Conservation (phyloP, 495 filamentous ascomycete genomes). For the Penicillium fimorum region DNA sequence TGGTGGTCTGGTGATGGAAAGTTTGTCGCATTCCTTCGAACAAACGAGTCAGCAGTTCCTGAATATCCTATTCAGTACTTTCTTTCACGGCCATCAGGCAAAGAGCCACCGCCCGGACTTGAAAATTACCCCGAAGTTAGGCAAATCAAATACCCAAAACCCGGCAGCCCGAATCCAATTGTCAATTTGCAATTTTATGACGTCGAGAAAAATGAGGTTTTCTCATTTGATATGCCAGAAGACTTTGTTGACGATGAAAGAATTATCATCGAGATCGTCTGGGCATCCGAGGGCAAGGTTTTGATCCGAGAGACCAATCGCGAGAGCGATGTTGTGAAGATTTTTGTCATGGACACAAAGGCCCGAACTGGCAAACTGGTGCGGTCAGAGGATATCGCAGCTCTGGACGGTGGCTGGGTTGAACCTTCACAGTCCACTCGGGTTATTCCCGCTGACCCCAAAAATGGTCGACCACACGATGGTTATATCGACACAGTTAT, state of each 20-base stretch:
- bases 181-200: constrained; percentile 90
- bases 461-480: constrained; percentile 72
- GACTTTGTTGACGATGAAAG: constrained; percentile 79
- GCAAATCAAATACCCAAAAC: constrained; percentile 95
- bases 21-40: constrained; percentile 85
- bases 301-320: constrained; percentile 90
- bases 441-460: constrained; percentile 81
- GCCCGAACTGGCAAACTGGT: constrained; percentile 75
- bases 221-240: constrained; percentile 71
- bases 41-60: constrained; percentile 87
- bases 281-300: constrained; percentile 76
- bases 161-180: constrained; percentile 87
- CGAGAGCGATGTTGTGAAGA: constrained; percentile 84
- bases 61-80: constrained; percentile 96
- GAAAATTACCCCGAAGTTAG: constrained; percentile 89
- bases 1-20: constrained; percentile 93
- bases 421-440: constrained; percentile 85
- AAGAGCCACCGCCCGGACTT: constrained; percentile 64
- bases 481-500: constrained; percentile 94
- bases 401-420: constrained; percentile 93
- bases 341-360: constrained; percentile 81
- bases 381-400: constrained; percentile 70
- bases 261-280: constrained; percentile 89
- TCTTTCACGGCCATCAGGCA: constrained; percentile 80
- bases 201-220: constrained; percentile 72